These are phyloP conservation scores for Chlorella sp. DNA, from an alignment of 139 green algal species.

Conservation along the genomic window DNA sequence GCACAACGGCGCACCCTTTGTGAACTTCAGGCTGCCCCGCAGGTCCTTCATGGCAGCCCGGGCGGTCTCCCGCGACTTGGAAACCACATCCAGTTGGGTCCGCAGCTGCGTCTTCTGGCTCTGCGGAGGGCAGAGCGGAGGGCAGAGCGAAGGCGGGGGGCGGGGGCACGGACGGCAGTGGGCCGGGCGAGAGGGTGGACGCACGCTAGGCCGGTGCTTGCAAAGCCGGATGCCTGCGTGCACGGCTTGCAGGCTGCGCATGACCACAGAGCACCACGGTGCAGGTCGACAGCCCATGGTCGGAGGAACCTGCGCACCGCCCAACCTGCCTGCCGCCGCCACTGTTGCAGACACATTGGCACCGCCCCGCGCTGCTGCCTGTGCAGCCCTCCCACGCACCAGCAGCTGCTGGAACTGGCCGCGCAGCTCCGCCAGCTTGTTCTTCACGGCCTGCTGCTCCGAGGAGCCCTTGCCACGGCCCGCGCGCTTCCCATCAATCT, in stretches of 20 bases:
- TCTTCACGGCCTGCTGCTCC: conserved; percentile 50
- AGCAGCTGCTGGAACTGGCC: conserved; percentile 44
- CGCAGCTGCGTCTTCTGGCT: conserved; percentile 45
- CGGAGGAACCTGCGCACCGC: too few relatives aligned
- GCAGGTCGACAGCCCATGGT: background rate
- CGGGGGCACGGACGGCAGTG: background rate
- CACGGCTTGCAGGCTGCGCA: background rate
- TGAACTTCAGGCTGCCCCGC: conserved; percentile 50
- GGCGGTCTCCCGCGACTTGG: conserved; percentile 37
- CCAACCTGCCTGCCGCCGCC: background rate
- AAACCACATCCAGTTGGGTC: conserved; percentile 35
- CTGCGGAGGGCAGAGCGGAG: conserved; percentile 3
- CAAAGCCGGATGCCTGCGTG: background rate
- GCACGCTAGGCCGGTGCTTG: background rate
- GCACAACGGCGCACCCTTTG: conserved; percentile 11
- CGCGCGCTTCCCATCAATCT: conserved; percentile 30
- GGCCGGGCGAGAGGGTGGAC: background rate
- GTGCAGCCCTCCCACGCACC: conserved; percentile 23
- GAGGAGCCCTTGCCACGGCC: conserved; percentile 31
- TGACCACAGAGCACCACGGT: background rate
- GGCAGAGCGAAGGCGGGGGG: background rate
- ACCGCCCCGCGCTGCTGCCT: background rate
- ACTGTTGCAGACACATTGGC: background rate
- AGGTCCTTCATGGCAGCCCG: conserved; percentile 40
- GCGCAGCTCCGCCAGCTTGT: conserved; percentile 44